Conservation (phyloP, 768 basidiomycete species). For the Candolleomyces efflorescens region DNA sequence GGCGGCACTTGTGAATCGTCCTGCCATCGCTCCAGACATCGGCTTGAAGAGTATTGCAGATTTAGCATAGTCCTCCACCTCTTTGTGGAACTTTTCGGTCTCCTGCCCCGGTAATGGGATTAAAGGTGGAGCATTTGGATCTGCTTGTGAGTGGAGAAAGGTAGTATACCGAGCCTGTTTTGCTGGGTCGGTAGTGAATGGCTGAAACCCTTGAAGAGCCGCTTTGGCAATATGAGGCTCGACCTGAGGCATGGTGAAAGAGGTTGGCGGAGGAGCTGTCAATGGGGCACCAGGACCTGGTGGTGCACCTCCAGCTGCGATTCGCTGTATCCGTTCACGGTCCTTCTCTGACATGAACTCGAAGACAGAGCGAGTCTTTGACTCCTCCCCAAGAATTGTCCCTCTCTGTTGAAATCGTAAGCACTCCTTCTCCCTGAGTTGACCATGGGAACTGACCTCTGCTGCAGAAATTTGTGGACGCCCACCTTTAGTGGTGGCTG, state of each 20-base stretch:
- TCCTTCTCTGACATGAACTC: slow-evolving; percentile 94
- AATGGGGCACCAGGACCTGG: slow-evolving; percentile 20
- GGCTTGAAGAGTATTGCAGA: slow-evolving; percentile 90
- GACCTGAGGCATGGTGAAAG: slow-evolving; percentile 39
- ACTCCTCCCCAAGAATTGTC: slow-evolving; percentile 75
- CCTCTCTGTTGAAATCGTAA: slow-evolving; percentile 57
- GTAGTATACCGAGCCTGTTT: slow-evolving; percentile 85
- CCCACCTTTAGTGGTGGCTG: background rate
- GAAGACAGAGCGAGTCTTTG: slow-evolving; percentile 79
- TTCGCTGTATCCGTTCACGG: slow-evolving; percentile 72
- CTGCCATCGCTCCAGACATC: slow-evolving; percentile 87
- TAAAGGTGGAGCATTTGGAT: slow-evolving; percentile 43
- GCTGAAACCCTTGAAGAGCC: slow-evolving; percentile 86
- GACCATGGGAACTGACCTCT: slow-evolving; percentile 45
- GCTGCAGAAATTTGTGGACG: slow-evolving; percentile 55
- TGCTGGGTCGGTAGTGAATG: slow-evolving; percentile 68
- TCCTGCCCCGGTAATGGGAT: slow-evolving; percentile 53
- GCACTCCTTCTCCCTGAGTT: background rate
- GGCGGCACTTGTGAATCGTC: slow-evolving; percentile 83
- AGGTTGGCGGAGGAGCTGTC: slow-evolving; percentile 15
- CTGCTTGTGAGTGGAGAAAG: slow-evolving; percentile 74
- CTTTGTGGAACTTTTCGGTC: slow-evolving; percentile 70
- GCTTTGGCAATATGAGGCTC: slow-evolving; percentile 82
- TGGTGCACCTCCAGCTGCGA: slow-evolving; percentile 33
- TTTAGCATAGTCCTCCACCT: slow-evolving; percentile 83